Conservation (phyloP, 352 stramenopile species). For the Phytopythium kandeliae region DNA sequence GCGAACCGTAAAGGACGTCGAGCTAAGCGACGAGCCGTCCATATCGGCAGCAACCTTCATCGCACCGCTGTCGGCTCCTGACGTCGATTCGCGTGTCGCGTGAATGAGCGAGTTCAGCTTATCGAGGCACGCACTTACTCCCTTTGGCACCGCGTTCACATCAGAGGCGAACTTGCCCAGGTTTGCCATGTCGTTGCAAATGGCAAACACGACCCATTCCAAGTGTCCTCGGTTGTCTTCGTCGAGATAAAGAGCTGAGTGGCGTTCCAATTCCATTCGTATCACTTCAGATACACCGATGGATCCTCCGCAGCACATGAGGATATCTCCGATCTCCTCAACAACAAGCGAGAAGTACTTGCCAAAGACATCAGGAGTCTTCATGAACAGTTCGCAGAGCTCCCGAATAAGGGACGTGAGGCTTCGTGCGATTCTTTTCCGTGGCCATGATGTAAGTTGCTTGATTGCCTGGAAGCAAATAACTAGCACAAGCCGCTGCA, state of each 20-base stretch:
- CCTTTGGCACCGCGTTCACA: constrained; percentile 50
- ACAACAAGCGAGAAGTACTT: constrained; percentile 76
- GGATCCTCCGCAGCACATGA: constrained; percentile 19
- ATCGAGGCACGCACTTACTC: constrained; percentile 59
- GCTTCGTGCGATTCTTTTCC: constrained; percentile 20
- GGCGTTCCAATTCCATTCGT: not conserved
- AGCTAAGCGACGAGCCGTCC: not conserved
- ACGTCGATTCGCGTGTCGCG: constrained; percentile 20
- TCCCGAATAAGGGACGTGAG: constrained; percentile 58
- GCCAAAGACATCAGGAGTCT: constrained; percentile 59
- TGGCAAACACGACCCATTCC: constrained; percentile 72
- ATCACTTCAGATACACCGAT: not conserved
- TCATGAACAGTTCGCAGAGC: constrained; percentile 61
- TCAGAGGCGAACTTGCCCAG: constrained; percentile 71
- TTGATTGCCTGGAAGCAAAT: constrained; percentile 69
- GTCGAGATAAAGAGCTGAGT: constrained; percentile 18
- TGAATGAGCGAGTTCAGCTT: constrained; percentile 61
- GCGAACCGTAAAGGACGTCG: not conserved
- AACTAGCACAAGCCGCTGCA: constrained; percentile 65
- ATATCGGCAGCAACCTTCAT: not conserved
- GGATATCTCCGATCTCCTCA: constrained; percentile 65
- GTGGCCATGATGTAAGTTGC: constrained; percentile 24
- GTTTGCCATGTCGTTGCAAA: constrained; percentile 68
- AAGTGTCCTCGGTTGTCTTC: constrained; percentile 58
- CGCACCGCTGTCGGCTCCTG: constrained; percentile 2